Base-by-base conservation (phyloP, 1,139 yeast genomes). In the Taphrina deformans region DNA sequence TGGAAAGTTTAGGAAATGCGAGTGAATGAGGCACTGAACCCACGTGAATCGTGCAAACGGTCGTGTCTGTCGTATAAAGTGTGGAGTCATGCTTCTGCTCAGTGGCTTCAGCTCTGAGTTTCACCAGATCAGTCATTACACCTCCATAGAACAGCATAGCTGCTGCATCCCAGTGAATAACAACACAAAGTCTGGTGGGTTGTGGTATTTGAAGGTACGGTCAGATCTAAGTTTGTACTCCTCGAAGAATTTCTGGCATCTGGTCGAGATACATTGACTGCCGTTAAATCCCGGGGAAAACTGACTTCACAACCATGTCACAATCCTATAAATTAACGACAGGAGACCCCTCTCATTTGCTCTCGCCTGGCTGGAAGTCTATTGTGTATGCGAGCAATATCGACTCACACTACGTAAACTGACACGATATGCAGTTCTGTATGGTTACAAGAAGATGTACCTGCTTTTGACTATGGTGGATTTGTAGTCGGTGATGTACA, bases 381-480 rank as follows among this genome's bases (percentile, higher is more conserved):
- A 87, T 86, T 69, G 84, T 92, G 63, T 59, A 50, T 14, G 44
- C 9, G 3, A 38, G n/a, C 16, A n/a, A 38, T 6, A 3, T 38
- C 6, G 18, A 6, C 6, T n/a, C 41, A 38, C 16, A 4, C 6
- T n/a, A 38, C 2, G 16, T 38, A 2, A 4, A 35, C 40, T 35
- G 44, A 51, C 40, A 27, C 40, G 9, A 10, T 26, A 3, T 2
- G 12, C 27, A 59, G 63, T 69, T 84, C 91, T 14, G 81, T 79
- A 51, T 92, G 89, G 85, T 79, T 92, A 27, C 79, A 83, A 3
- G 98, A 92, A 73, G 98, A 92, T 73, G 95, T 88, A 3, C 97
- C 98, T 1, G 85, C 96, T 0, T 92, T 92, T 73, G 98, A 92
- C 75, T 88, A 86, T 71, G 98, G 98, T 44, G 98, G 96, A 1